A percentile compares a stretch with the other conserved stretches of the same genome.
Evolutionary conservation across 2,329 filamentous ascomycete genomes (phyloP).

Genomic region (Ciborinia camelliae): DNA sequence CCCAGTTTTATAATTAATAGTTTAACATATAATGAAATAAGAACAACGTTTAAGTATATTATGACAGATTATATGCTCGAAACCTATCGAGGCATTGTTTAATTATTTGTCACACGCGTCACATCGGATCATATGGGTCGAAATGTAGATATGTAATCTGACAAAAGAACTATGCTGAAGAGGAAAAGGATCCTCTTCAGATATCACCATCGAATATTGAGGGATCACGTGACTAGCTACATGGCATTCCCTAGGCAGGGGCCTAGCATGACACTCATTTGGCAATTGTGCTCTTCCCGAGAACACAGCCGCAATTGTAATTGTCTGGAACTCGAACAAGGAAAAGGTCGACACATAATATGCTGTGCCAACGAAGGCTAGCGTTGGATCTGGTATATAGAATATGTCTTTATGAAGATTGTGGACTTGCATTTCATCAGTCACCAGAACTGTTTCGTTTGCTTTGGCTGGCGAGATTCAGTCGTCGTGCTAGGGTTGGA

Average conservation of each 20-base stretch:
- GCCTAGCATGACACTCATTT: no score
- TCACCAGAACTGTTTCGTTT: constrained; percentile 54
- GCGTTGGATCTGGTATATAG: constrained; percentile 48
- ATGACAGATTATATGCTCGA: no score
- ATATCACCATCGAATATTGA: no score
- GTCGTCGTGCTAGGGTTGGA: constrained; percentile 47
- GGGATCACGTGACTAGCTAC: no score
- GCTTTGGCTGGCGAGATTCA: constrained; percentile 45
- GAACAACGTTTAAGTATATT: constrained; percentile 5
- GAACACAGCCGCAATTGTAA: constrained; percentile 44
- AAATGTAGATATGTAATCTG: no score
- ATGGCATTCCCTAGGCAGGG: no score
- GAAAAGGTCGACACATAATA: constrained; percentile 49
- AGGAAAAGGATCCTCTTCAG: no score
- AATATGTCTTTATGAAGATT: constrained; percentile 53
- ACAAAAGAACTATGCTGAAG: no score
- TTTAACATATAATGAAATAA: constrained; percentile 8
- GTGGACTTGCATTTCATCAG: constrained; percentile 42
- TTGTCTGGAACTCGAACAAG: constrained; percentile 50
- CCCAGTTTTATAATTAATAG: constrained; percentile 4
- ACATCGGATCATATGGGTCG: no score
- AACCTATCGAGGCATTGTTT: no score
- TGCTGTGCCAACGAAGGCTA: constrained; percentile 46
- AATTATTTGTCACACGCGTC: no score
- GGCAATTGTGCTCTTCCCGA: constrained; percentile 42